A percentile compares a stretch with the other conserved stretches of the same genome.
These are phyloP conservation scores for Talaromyces sp. DNA, from an alignment of 2,329 filamentous ascomycete species.

Conservation along the genomic window DNA sequence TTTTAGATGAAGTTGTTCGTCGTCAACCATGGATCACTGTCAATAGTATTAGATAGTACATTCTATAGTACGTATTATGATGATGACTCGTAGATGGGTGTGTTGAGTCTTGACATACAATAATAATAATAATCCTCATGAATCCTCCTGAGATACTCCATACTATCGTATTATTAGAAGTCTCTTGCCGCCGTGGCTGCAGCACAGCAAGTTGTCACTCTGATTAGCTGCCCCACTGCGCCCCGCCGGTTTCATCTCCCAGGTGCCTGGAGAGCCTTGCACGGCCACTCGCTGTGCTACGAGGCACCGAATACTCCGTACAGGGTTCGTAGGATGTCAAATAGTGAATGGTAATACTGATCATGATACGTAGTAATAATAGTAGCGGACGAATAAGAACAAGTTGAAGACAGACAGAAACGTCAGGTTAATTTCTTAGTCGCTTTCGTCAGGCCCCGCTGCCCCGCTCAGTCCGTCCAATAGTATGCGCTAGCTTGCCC, in stretches of 20 bases:
- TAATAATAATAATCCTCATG: too few species aligned
- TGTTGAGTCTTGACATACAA: too few species aligned
- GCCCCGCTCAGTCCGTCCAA: not conserved
- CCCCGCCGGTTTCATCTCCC: not conserved
- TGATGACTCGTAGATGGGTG: too few species aligned
- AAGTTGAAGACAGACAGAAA: not conserved
- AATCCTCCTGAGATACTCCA: too few species aligned
- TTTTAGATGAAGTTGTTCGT: not conserved
- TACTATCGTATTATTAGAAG: too few species aligned
- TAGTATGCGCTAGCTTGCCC: not conserved
- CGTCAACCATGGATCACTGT: not conserved
- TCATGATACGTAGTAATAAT: not conserved
- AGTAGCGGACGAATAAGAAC: not conserved
- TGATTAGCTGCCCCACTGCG: not conserved
- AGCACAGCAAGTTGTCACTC: not conserved
- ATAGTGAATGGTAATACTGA: too few species aligned
- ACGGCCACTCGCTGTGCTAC: not conserved
- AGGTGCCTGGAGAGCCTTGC: not conserved
- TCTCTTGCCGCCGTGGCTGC: not conserved
- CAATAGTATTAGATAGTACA: too few species aligned
- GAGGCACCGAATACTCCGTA: too few species aligned
- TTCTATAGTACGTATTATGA: too few species aligned
- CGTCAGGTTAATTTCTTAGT: not conserved
- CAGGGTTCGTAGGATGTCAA: too few species aligned
- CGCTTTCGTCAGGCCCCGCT: not conserved